Percentiles rank a stretch among this genome's conserved stretches.
These are phyloP conservation scores for Teratosphaeriaceae sp. DNA, from an alignment of 2,329 filamentous ascomycete genomes.

Conservation along the genomic window DNA sequence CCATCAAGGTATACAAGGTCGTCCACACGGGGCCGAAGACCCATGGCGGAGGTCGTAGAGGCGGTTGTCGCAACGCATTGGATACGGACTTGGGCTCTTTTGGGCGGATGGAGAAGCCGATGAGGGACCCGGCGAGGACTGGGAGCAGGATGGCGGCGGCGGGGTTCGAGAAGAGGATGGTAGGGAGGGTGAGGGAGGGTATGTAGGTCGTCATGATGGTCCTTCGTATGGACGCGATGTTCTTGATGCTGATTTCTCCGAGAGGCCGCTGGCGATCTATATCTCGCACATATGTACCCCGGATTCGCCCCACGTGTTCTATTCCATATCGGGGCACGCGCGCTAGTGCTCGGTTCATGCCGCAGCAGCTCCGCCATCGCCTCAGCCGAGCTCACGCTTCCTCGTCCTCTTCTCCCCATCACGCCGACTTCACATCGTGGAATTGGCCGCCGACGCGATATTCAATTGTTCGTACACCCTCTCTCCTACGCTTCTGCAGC, in stretches of 20 bases:
- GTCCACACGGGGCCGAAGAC: slow-evolving; percentile 56
- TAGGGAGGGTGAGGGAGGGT: slow-evolving; percentile 68
- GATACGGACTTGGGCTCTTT: slow-evolving; percentile 57
- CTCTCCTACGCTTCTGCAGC: slow-evolving; percentile 11
- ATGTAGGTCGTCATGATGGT: slow-evolving; percentile 70
- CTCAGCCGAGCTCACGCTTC: neutral
- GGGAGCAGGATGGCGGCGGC: slow-evolving; percentile 71
- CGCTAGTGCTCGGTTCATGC: neutral
- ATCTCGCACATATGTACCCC: neutral
- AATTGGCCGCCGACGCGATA: neutral
- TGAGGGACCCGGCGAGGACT: slow-evolving; percentile 62
- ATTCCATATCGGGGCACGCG: no score
- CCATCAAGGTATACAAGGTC: slow-evolving; percentile 63
- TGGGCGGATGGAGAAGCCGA: slow-evolving; percentile 61
- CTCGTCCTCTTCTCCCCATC: neutral
- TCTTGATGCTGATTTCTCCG: neutral
- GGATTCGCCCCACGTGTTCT: neutral
- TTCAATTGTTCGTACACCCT: slow-evolving; percentile 25
- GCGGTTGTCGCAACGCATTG: slow-evolving; percentile 58
- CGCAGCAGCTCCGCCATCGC: neutral
- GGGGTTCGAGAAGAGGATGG: slow-evolving; percentile 62
- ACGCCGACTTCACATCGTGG: neutral
- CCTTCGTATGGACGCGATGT: neutral
- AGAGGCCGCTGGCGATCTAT: neutral
- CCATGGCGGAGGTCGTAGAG: slow-evolving; percentile 50